These are phyloP conservation scores for Orbilia oligospora DNA, from an alignment of 2,329 filamentous ascomycete species.

Conservation along the genomic window DNA sequence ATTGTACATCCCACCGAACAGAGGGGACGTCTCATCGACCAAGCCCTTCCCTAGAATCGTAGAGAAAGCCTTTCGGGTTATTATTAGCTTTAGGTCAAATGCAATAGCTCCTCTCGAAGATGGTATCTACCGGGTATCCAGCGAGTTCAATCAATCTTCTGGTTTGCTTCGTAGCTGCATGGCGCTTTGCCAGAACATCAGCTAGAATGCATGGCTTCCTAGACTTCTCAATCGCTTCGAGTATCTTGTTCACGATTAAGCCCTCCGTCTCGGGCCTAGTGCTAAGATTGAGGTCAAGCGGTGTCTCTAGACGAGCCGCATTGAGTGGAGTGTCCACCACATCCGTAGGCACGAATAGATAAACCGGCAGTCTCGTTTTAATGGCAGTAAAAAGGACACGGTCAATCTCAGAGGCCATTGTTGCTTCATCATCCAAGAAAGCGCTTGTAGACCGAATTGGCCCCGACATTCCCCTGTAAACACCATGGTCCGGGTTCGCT, in stretches of 20 bases:
- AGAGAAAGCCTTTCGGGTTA: conserved; percentile 37
- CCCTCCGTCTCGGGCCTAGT: conserved; percentile 63
- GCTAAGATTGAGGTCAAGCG: conserved; percentile 62
- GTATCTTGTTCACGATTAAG: conserved; percentile 65
- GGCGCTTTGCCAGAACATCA: conserved; percentile 66
- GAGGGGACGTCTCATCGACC: conserved; percentile 47
- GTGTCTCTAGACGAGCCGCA: conserved; percentile 65
- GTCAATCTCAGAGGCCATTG: conserved; percentile 71
- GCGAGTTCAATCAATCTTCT: conserved; percentile 44
- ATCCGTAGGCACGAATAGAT: conserved; percentile 73
- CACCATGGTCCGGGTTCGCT: conserved; percentile 66
- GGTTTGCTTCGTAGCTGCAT: conserved; percentile 44
- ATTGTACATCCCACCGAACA: conserved; percentile 56
- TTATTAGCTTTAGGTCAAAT: not conserved
- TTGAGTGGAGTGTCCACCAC: conserved; percentile 68
- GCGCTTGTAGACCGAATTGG: conserved; percentile 65
- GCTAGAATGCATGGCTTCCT: conserved; percentile 71
- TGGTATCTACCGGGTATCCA: conserved; percentile 46
- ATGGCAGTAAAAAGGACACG: conserved; percentile 70
- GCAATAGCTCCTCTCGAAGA: too few relatives aligned
- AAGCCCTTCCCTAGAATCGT: conserved; percentile 57
- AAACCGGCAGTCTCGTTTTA: conserved; percentile 72
- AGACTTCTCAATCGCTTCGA: conserved; percentile 69
- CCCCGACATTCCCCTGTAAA: conserved; percentile 64
- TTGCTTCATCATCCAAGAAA: conserved; percentile 68